Percentiles rank a stretch among this genome's conserved stretches.
These are phyloP conservation scores for Symbiodinium natans DNA, from an alignment of 73 alveolate genomes.

Conservation along the genomic window DNA sequence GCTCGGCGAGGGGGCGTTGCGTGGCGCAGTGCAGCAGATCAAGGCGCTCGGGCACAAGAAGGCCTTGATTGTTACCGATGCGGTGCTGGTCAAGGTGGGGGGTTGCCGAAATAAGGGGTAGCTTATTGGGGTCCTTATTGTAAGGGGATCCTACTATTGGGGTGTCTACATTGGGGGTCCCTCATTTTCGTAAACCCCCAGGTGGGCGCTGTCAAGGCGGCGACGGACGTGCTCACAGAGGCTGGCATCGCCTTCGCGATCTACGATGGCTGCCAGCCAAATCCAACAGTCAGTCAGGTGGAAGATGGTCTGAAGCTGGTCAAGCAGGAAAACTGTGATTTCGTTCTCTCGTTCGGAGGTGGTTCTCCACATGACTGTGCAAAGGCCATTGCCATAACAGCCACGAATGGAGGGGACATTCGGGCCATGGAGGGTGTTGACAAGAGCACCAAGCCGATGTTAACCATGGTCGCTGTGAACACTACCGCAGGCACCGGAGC, in stretches of 20 bases:
- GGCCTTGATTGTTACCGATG: slow-evolving; percentile 75
- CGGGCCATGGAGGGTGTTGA: slow-evolving; percentile 35
- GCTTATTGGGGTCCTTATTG: no score
- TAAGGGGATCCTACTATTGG: no score
- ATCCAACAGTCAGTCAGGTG: slow-evolving; percentile 36
- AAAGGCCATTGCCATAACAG: slow-evolving; percentile 45
- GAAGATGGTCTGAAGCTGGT: slow-evolving; percentile 35
- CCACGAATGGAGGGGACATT: slow-evolving; percentile 65
- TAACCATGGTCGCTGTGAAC: slow-evolving; percentile 75
- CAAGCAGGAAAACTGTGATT: slow-evolving; percentile 44
- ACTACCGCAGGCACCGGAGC: slow-evolving; percentile 80
- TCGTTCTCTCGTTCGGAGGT: slow-evolving; percentile 72
- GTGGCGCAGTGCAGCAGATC: slow-evolving; percentile 27
- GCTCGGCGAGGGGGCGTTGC: slow-evolving; percentile 35
- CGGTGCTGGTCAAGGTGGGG: slow-evolving; percentile 61
- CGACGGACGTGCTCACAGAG: slow-evolving; percentile 16
- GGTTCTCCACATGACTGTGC: slow-evolving; percentile 82
- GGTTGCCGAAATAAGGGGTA: no score
- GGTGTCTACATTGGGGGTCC: no score
- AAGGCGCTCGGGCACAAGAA: slow-evolving; percentile 50
- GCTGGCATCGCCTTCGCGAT: slow-evolving; percentile 42
- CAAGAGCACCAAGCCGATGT: slow-evolving; percentile 82
- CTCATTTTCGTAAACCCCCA: no score
- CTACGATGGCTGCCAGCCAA: slow-evolving; percentile 69
- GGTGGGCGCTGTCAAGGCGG: slow-evolving; percentile 60